Conservation (phyloP, 225 moss, liverwort and hornwort species). For the Physcomitrellopsis africana region DNA sequence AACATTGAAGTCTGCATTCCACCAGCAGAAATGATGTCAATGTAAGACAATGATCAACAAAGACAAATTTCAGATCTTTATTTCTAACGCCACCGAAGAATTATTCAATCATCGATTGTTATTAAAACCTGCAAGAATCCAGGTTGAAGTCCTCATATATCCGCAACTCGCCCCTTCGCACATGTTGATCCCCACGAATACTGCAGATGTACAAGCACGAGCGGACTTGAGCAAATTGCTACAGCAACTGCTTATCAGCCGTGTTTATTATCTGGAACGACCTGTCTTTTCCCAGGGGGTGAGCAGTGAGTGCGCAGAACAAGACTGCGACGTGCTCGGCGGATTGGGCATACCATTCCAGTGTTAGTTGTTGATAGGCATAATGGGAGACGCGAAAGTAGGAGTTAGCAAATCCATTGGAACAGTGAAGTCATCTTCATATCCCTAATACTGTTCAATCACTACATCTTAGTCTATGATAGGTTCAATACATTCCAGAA, state of each 20-base stretch:
- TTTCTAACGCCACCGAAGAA: background rate
- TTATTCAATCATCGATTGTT: background rate
- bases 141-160: constrained; percentile 30
- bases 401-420: constrained; percentile 80
- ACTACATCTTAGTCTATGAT: constrained; percentile 76
- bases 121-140: background rate
- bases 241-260: background rate
- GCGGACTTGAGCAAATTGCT: background rate
- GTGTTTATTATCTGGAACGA: background rate
- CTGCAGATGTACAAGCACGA: constrained; percentile 36
- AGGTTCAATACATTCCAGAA: constrained; percentile 60
- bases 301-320: background rate
- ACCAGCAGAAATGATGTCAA: background rate
- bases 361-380: constrained; percentile 82
- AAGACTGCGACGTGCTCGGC: background rate
- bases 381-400: constrained; percentile 73
- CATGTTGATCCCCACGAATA: constrained; percentile 91
- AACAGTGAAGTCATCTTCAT: constrained; percentile 81
- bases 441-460: constrained; percentile 87
- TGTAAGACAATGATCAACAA: background rate
- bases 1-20: background rate
- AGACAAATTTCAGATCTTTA: background rate
- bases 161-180: constrained; percentile 85
- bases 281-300: background rate
- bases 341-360: constrained; percentile 71